Conservation (phyloP, 2,329 filamentous ascomycete genomes). For the Dactylellina parvicollis region DNA sequence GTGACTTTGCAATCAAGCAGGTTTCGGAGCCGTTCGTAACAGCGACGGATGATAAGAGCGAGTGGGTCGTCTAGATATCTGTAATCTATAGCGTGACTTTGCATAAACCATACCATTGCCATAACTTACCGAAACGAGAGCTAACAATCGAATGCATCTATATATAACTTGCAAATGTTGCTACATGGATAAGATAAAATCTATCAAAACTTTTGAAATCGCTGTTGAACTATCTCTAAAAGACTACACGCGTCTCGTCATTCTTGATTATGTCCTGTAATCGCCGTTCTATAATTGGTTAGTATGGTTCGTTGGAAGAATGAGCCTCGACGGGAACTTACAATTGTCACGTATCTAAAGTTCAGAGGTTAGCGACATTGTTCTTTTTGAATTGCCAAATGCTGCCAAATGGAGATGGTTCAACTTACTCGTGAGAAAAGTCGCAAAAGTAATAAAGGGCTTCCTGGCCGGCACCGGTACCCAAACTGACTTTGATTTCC, state of each 20-base stretch:
- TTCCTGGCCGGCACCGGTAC: conserved; percentile 72
- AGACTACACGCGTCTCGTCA: neutral
- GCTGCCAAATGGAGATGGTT: neutral
- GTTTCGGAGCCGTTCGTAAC: conserved; percentile 93
- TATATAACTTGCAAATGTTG: no score
- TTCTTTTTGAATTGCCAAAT: no score
- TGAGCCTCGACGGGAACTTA: conserved; percentile 43
- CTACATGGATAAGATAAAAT: neutral
- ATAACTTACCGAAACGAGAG: neutral
- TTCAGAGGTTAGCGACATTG: conserved; percentile 43
- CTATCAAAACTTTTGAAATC: neutral
- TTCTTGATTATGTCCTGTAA: conserved; percentile 68
- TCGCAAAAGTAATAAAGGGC: conserved; percentile 87
- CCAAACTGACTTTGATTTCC: conserved; percentile 79
- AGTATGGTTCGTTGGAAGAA: neutral
- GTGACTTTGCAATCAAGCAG: conserved; percentile 91
- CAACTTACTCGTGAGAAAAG: conserved; percentile 81
- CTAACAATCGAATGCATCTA: neutral
- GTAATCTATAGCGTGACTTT: conserved; percentile 6
- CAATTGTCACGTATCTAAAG: conserved; percentile 65
- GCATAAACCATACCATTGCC: conserved; percentile 7
- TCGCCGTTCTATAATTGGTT: conserved; percentile 67
- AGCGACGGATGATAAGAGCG: conserved; percentile 75
- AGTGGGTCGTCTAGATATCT: conserved; percentile 75
- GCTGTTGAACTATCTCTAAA: neutral